Evolutionary conservation across 441 rosid species (phyloP).

Genomic region (Isatis lusitanica): DNA sequence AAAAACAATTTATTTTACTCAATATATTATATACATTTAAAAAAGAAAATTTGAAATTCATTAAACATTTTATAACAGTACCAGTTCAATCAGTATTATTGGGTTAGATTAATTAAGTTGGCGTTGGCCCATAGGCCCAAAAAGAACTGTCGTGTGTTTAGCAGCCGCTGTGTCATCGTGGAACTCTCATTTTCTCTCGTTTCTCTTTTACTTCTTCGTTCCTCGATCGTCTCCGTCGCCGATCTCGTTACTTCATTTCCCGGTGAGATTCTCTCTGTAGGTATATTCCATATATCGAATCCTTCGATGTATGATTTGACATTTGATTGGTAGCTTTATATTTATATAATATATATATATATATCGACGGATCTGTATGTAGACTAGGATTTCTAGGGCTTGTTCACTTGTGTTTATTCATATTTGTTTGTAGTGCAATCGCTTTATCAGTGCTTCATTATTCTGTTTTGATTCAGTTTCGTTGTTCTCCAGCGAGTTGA

Average conservation of each 20-base stretch:
- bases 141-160: slow-evolving; percentile 1
- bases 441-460: not conserved
- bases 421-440: not conserved
- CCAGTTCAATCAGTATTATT: no score
- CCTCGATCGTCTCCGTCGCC: slow-evolving; percentile 36
- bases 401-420: slow-evolving; percentile 7
- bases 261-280: slow-evolving; percentile 24
- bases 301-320: not conserved
- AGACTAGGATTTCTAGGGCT: slow-evolving; percentile 22
- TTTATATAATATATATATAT: not conserved
- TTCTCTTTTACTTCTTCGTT: slow-evolving; percentile 14
- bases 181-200: slow-evolving; percentile 35
- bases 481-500: slow-evolving; percentile 29
- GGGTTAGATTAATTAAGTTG: not conserved
- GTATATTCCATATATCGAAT: not conserved
- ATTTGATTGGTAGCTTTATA: slow-evolving; percentile 4
- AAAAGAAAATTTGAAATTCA: no score
- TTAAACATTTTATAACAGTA: no score
- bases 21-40: no score
- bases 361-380: slow-evolving; percentile 19
- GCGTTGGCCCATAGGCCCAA: slow-evolving; percentile 29
- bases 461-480: slow-evolving; percentile 4
- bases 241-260: slow-evolving; percentile 30
- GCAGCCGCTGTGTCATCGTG: slow-evolving; percentile 37
- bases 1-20: no score